Percentiles rank a stretch among this genome's conserved stretches.
These are phyloP conservation scores for Solanum megistacrolobum DNA, from an alignment of 257 asterid genomes.

Conservation along the genomic window DNA sequence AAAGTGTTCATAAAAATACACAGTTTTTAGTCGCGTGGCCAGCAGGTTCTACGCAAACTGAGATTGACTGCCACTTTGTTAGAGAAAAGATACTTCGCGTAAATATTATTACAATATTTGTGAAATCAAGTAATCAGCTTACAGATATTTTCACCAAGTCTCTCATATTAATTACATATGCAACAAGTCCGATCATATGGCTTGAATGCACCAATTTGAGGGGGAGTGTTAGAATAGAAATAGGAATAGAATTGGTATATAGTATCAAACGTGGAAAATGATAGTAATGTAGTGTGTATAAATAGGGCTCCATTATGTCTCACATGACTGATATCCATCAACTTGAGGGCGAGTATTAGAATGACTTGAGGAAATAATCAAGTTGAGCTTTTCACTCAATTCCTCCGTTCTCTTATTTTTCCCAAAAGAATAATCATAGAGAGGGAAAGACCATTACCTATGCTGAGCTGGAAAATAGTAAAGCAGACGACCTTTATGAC, in stretches of 20 bases:
- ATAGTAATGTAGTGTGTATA: background rate
- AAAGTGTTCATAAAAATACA: background rate
- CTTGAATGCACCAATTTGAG: background rate
- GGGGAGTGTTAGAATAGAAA: background rate
- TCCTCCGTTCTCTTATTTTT: background rate
- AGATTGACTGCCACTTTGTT: background rate
- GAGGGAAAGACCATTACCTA: constrained; percentile 30
- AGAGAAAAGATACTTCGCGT: background rate
- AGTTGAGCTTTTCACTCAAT: background rate
- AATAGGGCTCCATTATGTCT: background rate
- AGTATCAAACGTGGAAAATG: background rate
- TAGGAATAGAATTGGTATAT: background rate
- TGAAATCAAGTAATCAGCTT: background rate
- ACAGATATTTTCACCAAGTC: background rate
- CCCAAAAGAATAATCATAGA: background rate
- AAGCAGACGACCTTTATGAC: constrained; percentile 92
- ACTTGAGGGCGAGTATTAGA: background rate
- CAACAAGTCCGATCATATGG: background rate
- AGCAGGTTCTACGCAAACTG: background rate
- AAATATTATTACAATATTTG: background rate
- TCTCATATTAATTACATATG: background rate
- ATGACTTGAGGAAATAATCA: background rate
- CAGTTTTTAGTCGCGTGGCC: background rate
- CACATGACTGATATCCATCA: background rate
- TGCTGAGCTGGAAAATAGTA: constrained; percentile 58